Base-by-base conservation (phyloP, 768 basidiomycete genomes). In the Sarcomyxa edulis region DNA sequence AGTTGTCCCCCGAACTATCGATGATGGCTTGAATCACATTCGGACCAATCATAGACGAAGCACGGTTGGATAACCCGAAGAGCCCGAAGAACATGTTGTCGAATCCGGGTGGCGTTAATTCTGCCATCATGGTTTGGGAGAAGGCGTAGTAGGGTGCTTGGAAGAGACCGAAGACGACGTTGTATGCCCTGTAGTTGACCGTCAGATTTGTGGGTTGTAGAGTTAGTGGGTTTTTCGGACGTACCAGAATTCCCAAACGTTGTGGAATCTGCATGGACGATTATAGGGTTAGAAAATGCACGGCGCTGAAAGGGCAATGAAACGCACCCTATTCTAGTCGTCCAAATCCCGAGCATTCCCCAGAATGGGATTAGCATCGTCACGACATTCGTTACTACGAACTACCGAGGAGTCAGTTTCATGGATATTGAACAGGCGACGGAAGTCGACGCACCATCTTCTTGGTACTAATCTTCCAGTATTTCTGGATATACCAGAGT, bases 11-110 rank as follows among this genome's bases (percentile, higher is more conserved):
- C 2, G 77, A 68, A 34, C 62, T 64, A 58, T 88, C 66, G 42
- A 92, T 89, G 52, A 90, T 88, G 3, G 78, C 84, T 53, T 89
- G 84, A 26, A 90, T 81, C 7, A 90, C 86, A 45, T 85, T 90
- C 0, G 88, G 87, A 0, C 88, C 89, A 30, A 91, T 78, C 75
- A 89, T 86, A 2, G 81, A 84, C n/a, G 84, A 88, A 1, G 85
- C 85, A 8, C 85, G 76, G 56, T 88, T 88, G 3, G 83, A 88
- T 18, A 92, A 72, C 6, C 85, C 86, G 48, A 86, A 92, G 16
- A 94, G 71, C 3, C 89, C 85, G 56, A 92, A 93, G 62, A 91
- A 92, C 71, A 72, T 89, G 52, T 89, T 87, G 48, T 92, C 89
- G 51, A 86, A 92, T 1, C 89, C 90, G 1, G 86, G 84, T 9